Evolutionary conservation across 2,329 filamentous ascomycete genomes (phyloP), one percentile per base, ranked within the genome.

Genomic region (Beauveria australis): DNA sequence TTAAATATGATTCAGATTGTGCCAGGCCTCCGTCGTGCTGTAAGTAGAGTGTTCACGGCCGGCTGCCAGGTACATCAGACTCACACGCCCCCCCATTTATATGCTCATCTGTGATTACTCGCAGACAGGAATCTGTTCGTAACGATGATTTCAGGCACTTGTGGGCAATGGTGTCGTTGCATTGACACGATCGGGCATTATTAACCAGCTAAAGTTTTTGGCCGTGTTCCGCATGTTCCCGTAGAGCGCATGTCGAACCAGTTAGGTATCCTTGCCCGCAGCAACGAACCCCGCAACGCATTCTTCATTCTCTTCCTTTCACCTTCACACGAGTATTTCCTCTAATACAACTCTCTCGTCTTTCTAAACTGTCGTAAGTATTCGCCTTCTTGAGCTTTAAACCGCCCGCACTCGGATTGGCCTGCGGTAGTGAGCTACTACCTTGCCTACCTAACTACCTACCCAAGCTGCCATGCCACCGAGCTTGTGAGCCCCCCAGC

Each of bases 191-290:
- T 47, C 49, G n/a, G 57, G 26, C 26, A 54, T 43, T 4, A 22
- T 37, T 44, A 55, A 8, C 22, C 43, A 55, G 52, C 59, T 49
- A 60, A 60, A 22, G 30, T 60, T 60, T 49, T 49, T 52, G 51
- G 6, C 22, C 28, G 19, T 22, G 52, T 60, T 60, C 59, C 59
- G 59, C 59, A 60, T 60, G 59, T 60, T 60, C 55, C 59, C 59
- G 59, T 60, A n/a, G 59, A 55, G 41, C 24, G 28, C 9, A 43
- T 40, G 40, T 59, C 37, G 49, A 60, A n/a, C 41, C 41, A 53
- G 26, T 54, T 33, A 48, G 16, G 47, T 60, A 43, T 24, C 52
- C 24, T 51, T 49, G 49, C 33, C 43, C 43, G 16, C 12, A 43
- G 43, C 37, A 43, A 33, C 44, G 43, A 18, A 53, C 58, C 58